Evolutionary conservation across 2,329 filamentous ascomycete genomes (phyloP), one percentile per base, ranked within the genome.

Genomic region (Trichoderma simmonsii): DNA sequence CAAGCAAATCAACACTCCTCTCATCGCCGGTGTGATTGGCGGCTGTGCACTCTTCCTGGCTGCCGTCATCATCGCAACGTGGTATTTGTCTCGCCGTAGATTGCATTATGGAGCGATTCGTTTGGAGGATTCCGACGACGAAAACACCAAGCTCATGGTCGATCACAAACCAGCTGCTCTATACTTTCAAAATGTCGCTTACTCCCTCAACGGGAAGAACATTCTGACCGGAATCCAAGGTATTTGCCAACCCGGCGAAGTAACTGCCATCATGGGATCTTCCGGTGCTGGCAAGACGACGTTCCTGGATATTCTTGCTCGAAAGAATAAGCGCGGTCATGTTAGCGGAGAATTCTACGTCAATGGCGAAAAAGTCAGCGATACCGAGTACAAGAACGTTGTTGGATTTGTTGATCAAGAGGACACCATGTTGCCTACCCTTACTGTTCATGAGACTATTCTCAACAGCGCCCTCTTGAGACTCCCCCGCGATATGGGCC

Each of bases 341-440:
- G 89, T 92, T 0, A 84, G 87, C 9, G 97, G 97, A 24, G 89
- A 95, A 73, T 97, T 98, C 77, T 96, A 92, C 77, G 90, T 99
- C 78, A 98, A 98, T 76, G 97, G 96, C 39, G 94, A 98, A 80
- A 95, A 93, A 80, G 91, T 98, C 48, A 86, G 86, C 36, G 93
- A 98, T 79, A 82, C 88, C 34, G 93, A 98, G 74, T 99, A 96
- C 83, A 93, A 93, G 79, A 95, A 90, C 73, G 94, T 98, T 66
- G 92, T 98, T 75, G 96, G 97, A 26, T 99, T 98, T 77, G 96
- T 99, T 54, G 96, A 99, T 77, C 96, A 99, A 83, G 96, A 99
- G 79, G 96, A 99, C 79, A 97, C 95, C 6, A 95, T 99, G 91
- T 86, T 99, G 57, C 92, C 96, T 0, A 99, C 96, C 0, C 85